Conservation (phyloP, 352 stramenopile genomes). For the Pythium aphanidermatum region DNA sequence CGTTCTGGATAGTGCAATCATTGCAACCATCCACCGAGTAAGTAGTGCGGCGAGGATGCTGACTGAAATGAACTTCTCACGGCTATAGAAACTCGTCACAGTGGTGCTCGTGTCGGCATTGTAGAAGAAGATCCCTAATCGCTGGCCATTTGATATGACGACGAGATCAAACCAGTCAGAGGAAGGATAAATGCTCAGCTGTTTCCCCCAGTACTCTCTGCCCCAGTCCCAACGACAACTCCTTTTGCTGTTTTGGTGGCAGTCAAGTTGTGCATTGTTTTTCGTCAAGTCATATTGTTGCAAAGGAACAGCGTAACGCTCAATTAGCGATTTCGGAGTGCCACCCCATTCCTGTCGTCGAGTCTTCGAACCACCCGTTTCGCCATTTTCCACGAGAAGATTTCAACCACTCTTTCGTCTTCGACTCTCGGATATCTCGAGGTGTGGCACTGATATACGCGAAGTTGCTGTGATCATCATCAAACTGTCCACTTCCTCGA, state of each 20-base stretch:
- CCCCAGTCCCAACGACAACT: too few relatives aligned
- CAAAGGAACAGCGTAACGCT: constrained; percentile 14
- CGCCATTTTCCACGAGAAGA: constrained; percentile 1
- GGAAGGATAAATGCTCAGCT: too few relatives aligned
- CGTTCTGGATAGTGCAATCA: constrained; percentile 23
- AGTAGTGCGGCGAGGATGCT: constrained; percentile 23
- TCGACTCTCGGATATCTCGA: background rate
- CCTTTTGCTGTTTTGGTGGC: constrained; percentile 8
- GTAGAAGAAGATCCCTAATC: too few relatives aligned
- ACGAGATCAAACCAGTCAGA: too few relatives aligned
- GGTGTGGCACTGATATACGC: background rate
- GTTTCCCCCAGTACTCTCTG: too few relatives aligned
- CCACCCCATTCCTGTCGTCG: constrained; percentile 7
- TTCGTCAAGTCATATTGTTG: constrained; percentile 28
- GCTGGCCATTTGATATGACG: too few relatives aligned
- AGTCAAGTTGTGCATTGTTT: constrained; percentile 32
- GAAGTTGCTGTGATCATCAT: background rate
- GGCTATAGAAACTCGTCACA: constrained; percentile 28
- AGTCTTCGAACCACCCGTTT: constrained; percentile 31
- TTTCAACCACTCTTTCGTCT: background rate
- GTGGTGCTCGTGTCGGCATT: too few relatives aligned
- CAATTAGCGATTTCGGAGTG: constrained; percentile 30
- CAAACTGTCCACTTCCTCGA: too few relatives aligned
- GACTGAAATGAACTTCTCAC: constrained; percentile 33
- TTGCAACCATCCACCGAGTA: constrained; percentile 28